Conservation (phyloP, 805 yeast species). For the Wickerhamomyces xylosicus region DNA sequence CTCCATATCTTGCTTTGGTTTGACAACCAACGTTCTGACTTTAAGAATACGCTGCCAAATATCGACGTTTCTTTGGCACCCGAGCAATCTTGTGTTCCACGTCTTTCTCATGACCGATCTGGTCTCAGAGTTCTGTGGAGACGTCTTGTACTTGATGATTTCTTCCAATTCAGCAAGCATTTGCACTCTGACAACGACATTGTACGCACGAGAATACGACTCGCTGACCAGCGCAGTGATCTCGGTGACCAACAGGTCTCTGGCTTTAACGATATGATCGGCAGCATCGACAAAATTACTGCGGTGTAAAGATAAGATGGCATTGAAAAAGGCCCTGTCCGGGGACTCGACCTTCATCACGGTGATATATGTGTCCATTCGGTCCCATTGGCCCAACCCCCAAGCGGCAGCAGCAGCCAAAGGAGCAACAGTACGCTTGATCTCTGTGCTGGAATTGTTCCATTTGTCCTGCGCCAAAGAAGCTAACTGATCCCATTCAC, state of each 20-base stretch:
- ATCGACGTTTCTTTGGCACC: conserved; percentile 95
- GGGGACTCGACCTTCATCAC: conserved; percentile 92
- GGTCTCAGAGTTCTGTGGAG: conserved; percentile 76
- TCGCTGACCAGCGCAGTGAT: conserved; percentile 91
- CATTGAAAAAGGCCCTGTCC: conserved; percentile 90
- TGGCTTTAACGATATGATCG: conserved; percentile 68
- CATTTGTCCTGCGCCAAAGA: conserved; percentile 82
- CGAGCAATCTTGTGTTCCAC: conserved; percentile 87
- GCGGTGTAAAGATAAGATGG: conserved; percentile 76
- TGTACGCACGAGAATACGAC: conserved; percentile 92
- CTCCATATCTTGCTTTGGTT: conserved; percentile 93
- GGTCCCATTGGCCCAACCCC: conserved; percentile 96
- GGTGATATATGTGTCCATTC: conserved; percentile 82
- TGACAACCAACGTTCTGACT: conserved; percentile 85
- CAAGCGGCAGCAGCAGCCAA: conserved; percentile 98
- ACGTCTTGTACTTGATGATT: conserved; percentile 76
- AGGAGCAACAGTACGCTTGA: conserved; percentile 82
- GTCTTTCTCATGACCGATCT: conserved; percentile 75
- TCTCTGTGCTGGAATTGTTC: conserved; percentile 63
- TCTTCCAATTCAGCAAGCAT: conserved; percentile 97
- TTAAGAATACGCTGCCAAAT: conserved; percentile 97
- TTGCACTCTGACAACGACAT: conserved; percentile 93
- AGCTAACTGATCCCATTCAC: conserved; percentile 93
- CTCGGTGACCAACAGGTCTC: conserved; percentile 86
- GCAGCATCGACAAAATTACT: conserved; percentile 79